A percentile compares a stretch with the other conserved stretches of the same genome.
Conservation (phyloP, 2,329 filamentous ascomycete species). For the Cladosporium oxysporum region DNA sequence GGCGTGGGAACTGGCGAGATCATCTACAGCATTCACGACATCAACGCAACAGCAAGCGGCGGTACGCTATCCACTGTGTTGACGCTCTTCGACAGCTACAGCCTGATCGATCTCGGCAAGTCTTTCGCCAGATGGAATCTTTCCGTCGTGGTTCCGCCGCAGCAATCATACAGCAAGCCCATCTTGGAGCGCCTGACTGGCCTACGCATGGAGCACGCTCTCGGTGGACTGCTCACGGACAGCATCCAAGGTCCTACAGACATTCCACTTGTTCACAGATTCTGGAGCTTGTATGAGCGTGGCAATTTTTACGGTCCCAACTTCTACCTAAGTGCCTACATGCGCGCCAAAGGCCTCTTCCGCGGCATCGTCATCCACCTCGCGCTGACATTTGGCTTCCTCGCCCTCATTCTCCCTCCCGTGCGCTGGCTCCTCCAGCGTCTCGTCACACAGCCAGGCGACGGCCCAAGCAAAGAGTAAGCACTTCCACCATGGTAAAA, state of each 20-base stretch:
- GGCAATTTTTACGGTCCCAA: slow-evolving; percentile 58
- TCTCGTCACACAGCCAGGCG: slow-evolving; percentile 53
- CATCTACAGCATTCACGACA: slow-evolving; percentile 54
- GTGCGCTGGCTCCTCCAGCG: slow-evolving; percentile 54
- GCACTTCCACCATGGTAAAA: slow-evolving; percentile 35
- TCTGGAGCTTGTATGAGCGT: slow-evolving; percentile 55
- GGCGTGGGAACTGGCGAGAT: slow-evolving; percentile 54
- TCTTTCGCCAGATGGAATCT: slow-evolving; percentile 55
- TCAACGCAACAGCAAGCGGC: slow-evolving; percentile 57
- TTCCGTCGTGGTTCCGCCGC: slow-evolving; percentile 45
- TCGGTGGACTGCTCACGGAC: slow-evolving; percentile 58
- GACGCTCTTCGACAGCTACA: slow-evolving; percentile 52
- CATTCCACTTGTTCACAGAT: slow-evolving; percentile 59
- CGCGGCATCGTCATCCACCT: slow-evolving; percentile 53
- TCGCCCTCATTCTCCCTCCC: slow-evolving; percentile 54
- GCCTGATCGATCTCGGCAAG: slow-evolving; percentile 49
- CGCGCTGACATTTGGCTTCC: slow-evolving; percentile 46
- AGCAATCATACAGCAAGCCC: slow-evolving; percentile 34
- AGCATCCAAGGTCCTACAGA: slow-evolving; percentile 56
- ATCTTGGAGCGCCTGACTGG: slow-evolving; percentile 50
- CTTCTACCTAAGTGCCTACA: slow-evolving; percentile 61
- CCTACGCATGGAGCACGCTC: slow-evolving; percentile 54
- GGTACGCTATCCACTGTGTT: slow-evolving; percentile 68
- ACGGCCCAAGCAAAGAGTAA: slow-evolving; percentile 50
- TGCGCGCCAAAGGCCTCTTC: slow-evolving; percentile 53